These are phyloP conservation scores for Lactifluus volemus DNA, from an alignment of 768 basidiomycete species.

Conservation along the genomic window DNA sequence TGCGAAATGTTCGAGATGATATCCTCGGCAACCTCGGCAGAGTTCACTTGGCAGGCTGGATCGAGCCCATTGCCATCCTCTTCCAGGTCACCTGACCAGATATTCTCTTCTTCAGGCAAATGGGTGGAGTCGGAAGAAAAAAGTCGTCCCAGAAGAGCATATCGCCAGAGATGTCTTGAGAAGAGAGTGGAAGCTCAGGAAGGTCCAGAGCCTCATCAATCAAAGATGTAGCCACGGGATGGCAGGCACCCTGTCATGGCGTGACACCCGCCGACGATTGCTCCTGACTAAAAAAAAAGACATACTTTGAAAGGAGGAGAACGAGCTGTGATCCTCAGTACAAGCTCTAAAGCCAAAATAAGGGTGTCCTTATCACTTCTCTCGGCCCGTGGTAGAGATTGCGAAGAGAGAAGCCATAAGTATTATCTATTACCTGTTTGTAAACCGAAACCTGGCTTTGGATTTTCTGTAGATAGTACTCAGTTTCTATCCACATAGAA, in stretches of 20 bases:
- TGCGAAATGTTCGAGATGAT: neutral
- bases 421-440: neutral
- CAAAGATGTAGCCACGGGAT: neutral
- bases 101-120: neutral
- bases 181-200: neutral
- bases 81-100: slow-evolving; percentile 3
- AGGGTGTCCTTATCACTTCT: slow-evolving; percentile 1
- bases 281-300: neutral
- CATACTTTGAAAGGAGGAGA: slow-evolving; percentile 9
- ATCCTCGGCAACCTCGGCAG: neutral
- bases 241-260: neutral
- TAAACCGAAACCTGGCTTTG: neutral
- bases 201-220: neutral
- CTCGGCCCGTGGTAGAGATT: neutral
- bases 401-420: neutral
- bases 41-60: neutral
- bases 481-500: neutral
- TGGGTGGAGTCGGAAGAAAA: neutral
- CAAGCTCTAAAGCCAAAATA: slow-evolving; percentile 13
- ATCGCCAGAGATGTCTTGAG: slow-evolving; percentile 1
- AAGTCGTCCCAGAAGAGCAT: neutral
- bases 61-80: neutral
- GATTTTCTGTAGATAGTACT: slow-evolving; percentile 3
- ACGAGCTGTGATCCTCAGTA: slow-evolving; percentile 9
- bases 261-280: neutral